Percentiles rank a stretch among this genome's conserved stretches.
Evolutionary conservation across 1,284 basidiomycete genomes (phyloP).

Genomic region (Cutaneotrichosporon mucoides): DNA sequence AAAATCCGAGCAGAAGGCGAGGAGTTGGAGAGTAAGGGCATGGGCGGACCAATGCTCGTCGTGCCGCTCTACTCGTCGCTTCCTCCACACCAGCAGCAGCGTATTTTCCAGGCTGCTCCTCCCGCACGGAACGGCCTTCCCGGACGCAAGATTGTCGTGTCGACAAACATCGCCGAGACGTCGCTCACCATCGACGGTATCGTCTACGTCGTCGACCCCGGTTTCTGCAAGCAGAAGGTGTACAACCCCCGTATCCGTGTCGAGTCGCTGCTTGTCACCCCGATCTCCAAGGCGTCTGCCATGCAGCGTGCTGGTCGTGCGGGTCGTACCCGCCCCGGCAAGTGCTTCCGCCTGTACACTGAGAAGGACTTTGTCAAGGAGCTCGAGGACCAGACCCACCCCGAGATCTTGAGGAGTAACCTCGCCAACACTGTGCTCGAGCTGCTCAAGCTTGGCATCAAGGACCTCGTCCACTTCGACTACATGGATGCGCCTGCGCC

Average conservation of each 20-base stretch:
- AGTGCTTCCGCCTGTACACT: conserved; percentile 95
- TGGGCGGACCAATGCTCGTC: conserved; percentile 80
- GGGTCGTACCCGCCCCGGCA: conserved; percentile 90
- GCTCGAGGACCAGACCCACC: conserved; percentile 93
- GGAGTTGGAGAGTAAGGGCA: conserved; percentile 64
- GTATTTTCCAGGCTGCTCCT: conserved; percentile 80
- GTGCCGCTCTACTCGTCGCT: conserved; percentile 94
- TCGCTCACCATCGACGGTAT: conserved; percentile 98
- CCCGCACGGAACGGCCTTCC: conserved; percentile 66
- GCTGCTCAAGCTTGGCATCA: conserved; percentile 87
- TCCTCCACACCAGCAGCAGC: conserved; percentile 87
- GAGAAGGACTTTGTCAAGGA: conserved; percentile 96
- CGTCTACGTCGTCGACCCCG: conserved; percentile 97
- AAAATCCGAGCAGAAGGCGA: conserved; percentile 90
- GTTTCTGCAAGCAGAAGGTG: conserved; percentile 95
- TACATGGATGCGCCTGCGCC: conserved; percentile 97
- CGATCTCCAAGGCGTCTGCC: conserved; percentile 94
- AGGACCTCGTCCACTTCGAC: conserved; percentile 89
- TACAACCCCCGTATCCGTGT: conserved; percentile 96
- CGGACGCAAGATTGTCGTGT: conserved; percentile 89
- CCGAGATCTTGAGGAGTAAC: conserved; percentile 90
- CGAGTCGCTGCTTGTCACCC: conserved; percentile 86
- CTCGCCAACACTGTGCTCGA: conserved; percentile 91
- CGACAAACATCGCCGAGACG: conserved; percentile 98
- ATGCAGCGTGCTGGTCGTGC: conserved; percentile 96